Base-by-base conservation (phyloP, 768 basidiomycete genomes). In the Dioszegia crocea region DNA sequence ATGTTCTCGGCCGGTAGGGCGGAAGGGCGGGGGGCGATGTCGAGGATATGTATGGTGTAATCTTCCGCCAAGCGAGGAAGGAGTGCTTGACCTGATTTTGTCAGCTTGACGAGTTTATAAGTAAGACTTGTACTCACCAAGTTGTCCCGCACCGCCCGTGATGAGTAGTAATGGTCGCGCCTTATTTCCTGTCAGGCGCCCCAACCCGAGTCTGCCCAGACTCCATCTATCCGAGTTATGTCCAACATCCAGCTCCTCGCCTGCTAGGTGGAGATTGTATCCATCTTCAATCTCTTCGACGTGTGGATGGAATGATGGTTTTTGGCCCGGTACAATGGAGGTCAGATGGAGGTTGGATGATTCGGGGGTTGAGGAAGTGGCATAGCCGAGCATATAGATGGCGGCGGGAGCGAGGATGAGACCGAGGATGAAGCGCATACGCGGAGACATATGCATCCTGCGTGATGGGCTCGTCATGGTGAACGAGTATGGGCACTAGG, bases 121-220 rank as follows among this genome's bases (percentile, higher is more conserved):
- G 23, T 11, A 39, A 27, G 5, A 17, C 3, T 21, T 14, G 1
- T 17, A 51, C 70, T 40, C 41, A 72, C 70, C 71, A 16, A 74
- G 45, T 21, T 65, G 62, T 1, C 70, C 68, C 10, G 67, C 63
- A 33, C 73, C 73, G 8, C 70, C 73, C 2, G 70, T 71, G 26
- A 74, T 50, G 17, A 74, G 47, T 23, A 74, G 49, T 59, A 44
- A 59, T 14, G 57, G 57, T 24, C 58, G 61, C 27, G 54, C 47
- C 19, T n/a, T n/a, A n/a, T 58, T 59, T 27, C 39, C 62, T 26
- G 57, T 63, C 44, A 49, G 47, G 31, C 38, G 46, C 19, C 55
- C 61, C 24, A 56, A 24, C 11, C 44, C 54, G n/a, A 53, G 11
- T 29, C 36, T 40, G 19, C 38, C 56, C 45, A 48, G 14, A 23